A percentile compares a stretch with the other conserved stretches of the same genome.
Evolutionary conservation across 352 stramenopile species (phyloP).

Genomic region (Phytophthora rubi): DNA sequence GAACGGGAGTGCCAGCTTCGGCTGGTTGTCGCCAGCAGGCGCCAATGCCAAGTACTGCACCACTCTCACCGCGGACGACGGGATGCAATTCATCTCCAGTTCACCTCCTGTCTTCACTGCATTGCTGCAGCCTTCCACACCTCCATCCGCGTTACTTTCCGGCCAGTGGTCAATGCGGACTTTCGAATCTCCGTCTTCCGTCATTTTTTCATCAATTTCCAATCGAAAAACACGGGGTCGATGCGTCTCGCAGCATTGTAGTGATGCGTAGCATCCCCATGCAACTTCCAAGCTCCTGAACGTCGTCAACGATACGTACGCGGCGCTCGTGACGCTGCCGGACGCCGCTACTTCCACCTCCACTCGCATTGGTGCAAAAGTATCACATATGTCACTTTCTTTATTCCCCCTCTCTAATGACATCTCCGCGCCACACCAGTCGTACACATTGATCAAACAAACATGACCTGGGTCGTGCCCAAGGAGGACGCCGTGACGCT

Average conservation of each 20-base stretch:
- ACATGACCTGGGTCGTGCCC: constrained; percentile 72
- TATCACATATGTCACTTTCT: constrained; percentile 18
- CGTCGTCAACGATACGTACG: constrained; percentile 34
- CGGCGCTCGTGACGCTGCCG: constrained; percentile 36
- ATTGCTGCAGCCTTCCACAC: neutral
- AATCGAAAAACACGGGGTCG: constrained; percentile 49
- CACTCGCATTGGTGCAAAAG: constrained; percentile 32
- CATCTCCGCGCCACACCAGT: neutral
- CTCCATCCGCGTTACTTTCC: constrained; percentile 4
- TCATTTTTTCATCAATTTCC: constrained; percentile 43
- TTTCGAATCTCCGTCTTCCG: neutral
- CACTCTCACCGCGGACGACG: constrained; percentile 37
- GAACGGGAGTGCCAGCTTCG: constrained; percentile 53
- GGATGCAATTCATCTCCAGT: constrained; percentile 32
- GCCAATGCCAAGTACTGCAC: constrained; percentile 64
- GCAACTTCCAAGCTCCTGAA: constrained; percentile 27
- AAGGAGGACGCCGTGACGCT: constrained; percentile 75
- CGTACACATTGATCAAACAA: neutral
- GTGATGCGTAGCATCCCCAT: constrained; percentile 40
- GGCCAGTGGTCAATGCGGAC: constrained; percentile 66
- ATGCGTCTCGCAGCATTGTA: constrained; percentile 21
- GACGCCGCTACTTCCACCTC: constrained; percentile 21
- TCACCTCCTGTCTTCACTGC: neutral
- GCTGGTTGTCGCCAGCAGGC: constrained; percentile 42
- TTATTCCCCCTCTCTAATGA: neutral